Evolutionary conservation across 139 green algal genomes (phyloP).

Genomic region (Pleodorina starrii): DNA sequence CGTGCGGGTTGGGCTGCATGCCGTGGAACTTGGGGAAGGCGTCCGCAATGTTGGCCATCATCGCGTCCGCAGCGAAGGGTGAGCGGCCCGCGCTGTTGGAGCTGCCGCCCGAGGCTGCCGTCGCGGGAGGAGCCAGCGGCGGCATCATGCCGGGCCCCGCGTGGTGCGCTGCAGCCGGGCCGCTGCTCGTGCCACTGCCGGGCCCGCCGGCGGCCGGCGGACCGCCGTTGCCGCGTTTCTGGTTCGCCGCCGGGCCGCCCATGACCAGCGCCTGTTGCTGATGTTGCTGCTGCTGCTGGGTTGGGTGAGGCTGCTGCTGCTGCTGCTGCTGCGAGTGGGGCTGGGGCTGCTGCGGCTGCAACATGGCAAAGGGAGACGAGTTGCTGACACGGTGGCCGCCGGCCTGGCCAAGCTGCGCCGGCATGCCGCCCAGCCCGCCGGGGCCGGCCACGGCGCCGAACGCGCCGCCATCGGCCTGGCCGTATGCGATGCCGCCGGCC

Average conservation of each 20-base stretch:
- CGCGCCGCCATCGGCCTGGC: background rate
- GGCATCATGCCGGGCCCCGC: background rate
- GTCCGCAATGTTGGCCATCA: conserved; percentile 20
- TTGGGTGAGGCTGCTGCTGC: background rate
- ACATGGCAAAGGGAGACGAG: conserved; percentile 34
- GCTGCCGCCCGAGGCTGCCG: conserved; percentile 1
- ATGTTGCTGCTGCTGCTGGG: background rate
- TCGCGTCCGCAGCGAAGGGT: conserved; percentile 12
- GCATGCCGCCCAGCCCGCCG: background rate
- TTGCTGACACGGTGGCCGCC: conserved; percentile 35
- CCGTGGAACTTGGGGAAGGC: conserved; percentile 35
- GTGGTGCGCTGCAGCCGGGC: no score
- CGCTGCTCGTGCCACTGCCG: background rate
- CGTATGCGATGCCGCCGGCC: background rate
- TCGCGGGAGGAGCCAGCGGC: background rate
- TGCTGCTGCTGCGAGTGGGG: background rate
- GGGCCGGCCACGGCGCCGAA: conserved; percentile 18
- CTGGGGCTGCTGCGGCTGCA: conserved; percentile 3
- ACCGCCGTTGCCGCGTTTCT: background rate
- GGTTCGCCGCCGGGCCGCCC: background rate
- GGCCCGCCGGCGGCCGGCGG: background rate
- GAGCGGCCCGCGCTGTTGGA: background rate
- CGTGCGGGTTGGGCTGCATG: background rate
- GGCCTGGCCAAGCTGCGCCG: background rate
- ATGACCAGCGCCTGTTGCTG: background rate